phyloP scores from a whole-genome alignment of 2,329 filamentous ascomycete species.

The Penicillium sp. region DNA sequence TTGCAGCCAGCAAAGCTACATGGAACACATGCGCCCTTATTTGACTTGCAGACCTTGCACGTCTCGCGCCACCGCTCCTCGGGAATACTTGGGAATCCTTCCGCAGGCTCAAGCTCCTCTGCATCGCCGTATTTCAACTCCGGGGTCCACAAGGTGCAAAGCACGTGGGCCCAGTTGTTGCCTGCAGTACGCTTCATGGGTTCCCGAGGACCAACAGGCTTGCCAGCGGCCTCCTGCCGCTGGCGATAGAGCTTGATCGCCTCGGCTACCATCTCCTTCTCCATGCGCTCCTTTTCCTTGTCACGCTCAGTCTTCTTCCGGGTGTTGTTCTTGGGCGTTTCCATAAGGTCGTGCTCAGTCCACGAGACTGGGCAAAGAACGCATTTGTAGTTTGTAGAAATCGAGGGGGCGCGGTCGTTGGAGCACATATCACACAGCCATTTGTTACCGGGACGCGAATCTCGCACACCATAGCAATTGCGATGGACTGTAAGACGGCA shows the following conservation, averaged over 20 bases:
- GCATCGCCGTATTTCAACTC: conserved; percentile 92
- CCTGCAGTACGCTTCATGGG: conserved; percentile 89
- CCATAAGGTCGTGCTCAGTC: conserved; percentile 79
- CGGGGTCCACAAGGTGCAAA: conserved; percentile 85
- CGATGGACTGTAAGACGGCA: conserved; percentile 90
- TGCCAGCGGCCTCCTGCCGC: conserved; percentile 77
- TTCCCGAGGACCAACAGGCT: conserved; percentile 80
- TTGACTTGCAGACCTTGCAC: conserved; percentile 80
- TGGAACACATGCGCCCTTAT: conserved; percentile 71
- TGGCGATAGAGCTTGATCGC: conserved; percentile 78
- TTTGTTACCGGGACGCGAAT: conserved; percentile 65
- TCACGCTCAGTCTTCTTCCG: conserved; percentile 94
- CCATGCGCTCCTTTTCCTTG: conserved; percentile 78
- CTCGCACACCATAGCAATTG: conserved; percentile 84
- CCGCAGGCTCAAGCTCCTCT: conserved; percentile 75
- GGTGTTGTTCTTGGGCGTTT: conserved; percentile 71
- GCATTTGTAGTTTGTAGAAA: conserved; percentile 94
- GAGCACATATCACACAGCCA: conserved; percentile 96
- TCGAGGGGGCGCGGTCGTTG: conserved; percentile 87
- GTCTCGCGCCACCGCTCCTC: conserved; percentile 68
- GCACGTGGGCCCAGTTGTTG: conserved; percentile 98
- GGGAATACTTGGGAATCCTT: conserved; percentile 83
- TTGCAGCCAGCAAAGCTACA: conserved; percentile 62
- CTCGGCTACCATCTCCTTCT: conserved; percentile 77
- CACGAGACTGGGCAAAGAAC: conserved; percentile 81